Evolutionary conservation across 371 early-diverging fungal species (phyloP), one percentile per base, ranked within the genome.

Genomic region (Capillidium rhysosporum): DNA sequence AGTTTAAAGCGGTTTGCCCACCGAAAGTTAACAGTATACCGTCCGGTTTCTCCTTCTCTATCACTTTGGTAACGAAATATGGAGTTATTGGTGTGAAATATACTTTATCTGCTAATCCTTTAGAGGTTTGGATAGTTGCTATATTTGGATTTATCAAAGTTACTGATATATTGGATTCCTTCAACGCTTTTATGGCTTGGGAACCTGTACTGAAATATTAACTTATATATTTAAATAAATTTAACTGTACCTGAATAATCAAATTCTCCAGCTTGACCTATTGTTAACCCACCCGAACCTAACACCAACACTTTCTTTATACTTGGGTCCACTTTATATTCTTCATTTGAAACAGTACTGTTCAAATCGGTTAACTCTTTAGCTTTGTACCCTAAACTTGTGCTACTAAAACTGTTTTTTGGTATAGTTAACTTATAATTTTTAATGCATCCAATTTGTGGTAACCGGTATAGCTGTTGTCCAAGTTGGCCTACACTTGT

Each of bases 181-280:
- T 89, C 58, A 93, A 68, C 12, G 95, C 95, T 71, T 94, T 94
- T 76, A 94, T 94, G 18, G 92, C 93, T 71, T 83, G 64, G 16
- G 62, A 61, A 29, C 54, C 59, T 56, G 34, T 9, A 43, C 24
- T 49, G 8, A 29, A 28, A 43, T 10, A 24, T 21, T 29, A n/a
- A 21, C 18, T 28, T 16, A 45, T 40, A 56, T 46, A 21, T 56
- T 7, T 45, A 28, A 56, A 45, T 12, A 44, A 45, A 18, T 16
- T 56, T 57, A 79, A 86, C 31, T 87, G n/a, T 86, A 44, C 94
- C 92, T 59, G 93, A 93, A 71, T 95, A 95, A 68, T 95, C 96
- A 60, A 95, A 95, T 72, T 95, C 96, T 53, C 96, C 96, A 43
- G 96, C 96, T 68, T 96, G 96, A 31, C 96, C 96, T 60, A 96